phyloP scores from a whole-genome alignment of 108 stramenopile species.

The Pinguiococcus pyrenoidosus region DNA sequence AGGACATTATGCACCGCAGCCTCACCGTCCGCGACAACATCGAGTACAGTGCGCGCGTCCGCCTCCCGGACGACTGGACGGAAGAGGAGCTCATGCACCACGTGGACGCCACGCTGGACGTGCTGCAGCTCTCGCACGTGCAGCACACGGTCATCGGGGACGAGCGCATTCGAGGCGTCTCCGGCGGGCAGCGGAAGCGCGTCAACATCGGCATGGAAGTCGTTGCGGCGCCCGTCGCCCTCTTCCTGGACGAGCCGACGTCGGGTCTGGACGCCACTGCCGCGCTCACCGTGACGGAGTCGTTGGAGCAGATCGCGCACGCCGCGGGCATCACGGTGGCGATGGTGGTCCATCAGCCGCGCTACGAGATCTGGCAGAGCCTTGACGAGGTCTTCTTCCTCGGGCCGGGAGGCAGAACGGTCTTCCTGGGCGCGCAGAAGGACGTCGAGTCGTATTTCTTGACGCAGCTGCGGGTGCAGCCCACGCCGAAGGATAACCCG shows the following conservation, averaged over 20 bases:
- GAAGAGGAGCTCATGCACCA: not conserved
- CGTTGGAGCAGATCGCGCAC: conserved; percentile 47
- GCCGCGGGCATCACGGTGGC: conserved; percentile 52
- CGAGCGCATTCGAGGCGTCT: conserved; percentile 33
- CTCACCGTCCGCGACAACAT: conserved; percentile 25
- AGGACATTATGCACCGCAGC: conserved; percentile 27
- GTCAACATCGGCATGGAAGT: conserved; percentile 33
- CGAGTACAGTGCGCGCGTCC: conserved; percentile 10
- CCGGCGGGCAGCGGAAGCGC: conserved; percentile 42
- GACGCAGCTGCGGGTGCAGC: too few relatives aligned
- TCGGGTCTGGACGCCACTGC: conserved; percentile 62
- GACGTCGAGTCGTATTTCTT: too few relatives aligned
- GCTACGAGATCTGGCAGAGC: conserved; percentile 60
- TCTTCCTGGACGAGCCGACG: conserved; percentile 36
- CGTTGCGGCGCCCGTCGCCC: not conserved
- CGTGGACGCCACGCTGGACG: not conserved
- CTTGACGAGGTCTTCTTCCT: conserved; percentile 57
- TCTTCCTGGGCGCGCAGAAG: too few relatives aligned
- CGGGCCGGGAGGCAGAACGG: too few relatives aligned
- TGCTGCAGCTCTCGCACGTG: not conserved
- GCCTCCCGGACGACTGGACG: conserved; percentile 3
- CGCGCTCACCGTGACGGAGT: conserved; percentile 46
- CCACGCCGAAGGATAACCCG: too few relatives aligned
- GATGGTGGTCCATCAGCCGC: conserved; percentile 73
- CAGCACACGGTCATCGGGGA: conserved; percentile 6